These are phyloP conservation scores for Aphanomyces euteiches DNA, from an alignment of 352 stramenopile genomes.

Conservation along the genomic window DNA sequence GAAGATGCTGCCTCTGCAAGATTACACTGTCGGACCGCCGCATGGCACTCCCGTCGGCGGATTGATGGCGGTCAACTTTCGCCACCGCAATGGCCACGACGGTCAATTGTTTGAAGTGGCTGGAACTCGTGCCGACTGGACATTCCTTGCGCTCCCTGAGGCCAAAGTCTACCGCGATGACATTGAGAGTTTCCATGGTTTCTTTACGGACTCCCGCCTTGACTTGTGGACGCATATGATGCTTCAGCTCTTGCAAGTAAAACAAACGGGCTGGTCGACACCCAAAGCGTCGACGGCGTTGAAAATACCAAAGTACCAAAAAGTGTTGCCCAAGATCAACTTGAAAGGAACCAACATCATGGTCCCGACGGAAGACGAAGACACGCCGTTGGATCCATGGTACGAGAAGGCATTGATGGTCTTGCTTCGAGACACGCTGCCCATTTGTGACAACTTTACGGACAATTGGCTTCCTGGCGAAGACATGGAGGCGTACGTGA, in stretches of 20 bases:
- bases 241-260: conserved; percentile 17
- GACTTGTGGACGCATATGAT: conserved; percentile 25
- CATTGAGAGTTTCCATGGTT: conserved; percentile 14
- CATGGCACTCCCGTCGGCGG: conserved; percentile 9
- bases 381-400: conserved; percentile 15
- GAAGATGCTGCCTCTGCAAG: conserved; percentile 23
- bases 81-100: neutral
- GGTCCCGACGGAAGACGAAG: conserved; percentile 25
- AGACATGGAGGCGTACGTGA: conserved; percentile 28
- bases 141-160: conserved; percentile 15
- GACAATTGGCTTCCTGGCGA: conserved; percentile 24
- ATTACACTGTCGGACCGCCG: neutral
- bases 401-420: neutral
- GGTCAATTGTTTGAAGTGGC: conserved; percentile 7
- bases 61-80: conserved; percentile 26
- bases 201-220: conserved; percentile 25
- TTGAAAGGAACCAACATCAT: neutral
- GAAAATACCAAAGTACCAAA: conserved; percentile 14
- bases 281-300: neutral
- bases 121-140: conserved; percentile 14
- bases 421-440: conserved; percentile 1
- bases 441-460: conserved; percentile 19
- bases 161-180: conserved; percentile 22
- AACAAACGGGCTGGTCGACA: conserved; percentile 5
- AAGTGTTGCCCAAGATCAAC: conserved; percentile 22